Evolutionary conservation across 1,139 yeast genomes (phyloP), one percentile per base, ranked within the genome.

Genomic region (Maudiozyma humilis): DNA sequence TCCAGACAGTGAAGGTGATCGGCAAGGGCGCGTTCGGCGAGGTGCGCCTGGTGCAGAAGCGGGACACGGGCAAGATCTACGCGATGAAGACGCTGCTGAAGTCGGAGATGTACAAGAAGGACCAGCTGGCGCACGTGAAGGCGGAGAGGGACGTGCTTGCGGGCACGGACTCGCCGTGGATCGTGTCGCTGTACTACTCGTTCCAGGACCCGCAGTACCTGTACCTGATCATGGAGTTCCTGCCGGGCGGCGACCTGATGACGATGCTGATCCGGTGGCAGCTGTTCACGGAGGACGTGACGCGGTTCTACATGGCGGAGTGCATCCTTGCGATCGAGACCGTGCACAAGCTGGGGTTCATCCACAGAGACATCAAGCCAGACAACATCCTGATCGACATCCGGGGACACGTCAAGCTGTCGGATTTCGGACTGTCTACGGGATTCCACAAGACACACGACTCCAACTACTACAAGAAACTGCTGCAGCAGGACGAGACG

Each of bases 11-110:
- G 27, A 83, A 83, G 62, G 91, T 83, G 17, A 83, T 83, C 55
- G 93, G 93, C 54, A 83, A 83, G 61, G 93, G 93, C 62, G 93
- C 93, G 0, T 83, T 83, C 65, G 93, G 93, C 55, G 93, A 83
- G 58, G 93, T 83, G 38, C 68, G 93, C 56, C 67, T 83, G 47
- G 93, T 82, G n/a, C 93, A 83, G 62, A 83, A 83, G 68, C 73
- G 68, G 48, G 91, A 83, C 59, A 82, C 89, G 1, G 93, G 93
- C 42, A 83, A 83, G 60, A 82, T 83, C 15, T 83, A 82, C 64
- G 93, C 93, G 10, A 83, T 83, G 93, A 83, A 83, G 63, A 83
- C 91, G 1, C 66, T 83, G 46, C 66, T 83, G 49, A 83, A 83
- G 61, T 75, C 82, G 33, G 93, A 83, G 65, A 83, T 83, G 93